Base-by-base conservation (phyloP, 331 rosid species). In the Stylosanthes scabra region DNA sequence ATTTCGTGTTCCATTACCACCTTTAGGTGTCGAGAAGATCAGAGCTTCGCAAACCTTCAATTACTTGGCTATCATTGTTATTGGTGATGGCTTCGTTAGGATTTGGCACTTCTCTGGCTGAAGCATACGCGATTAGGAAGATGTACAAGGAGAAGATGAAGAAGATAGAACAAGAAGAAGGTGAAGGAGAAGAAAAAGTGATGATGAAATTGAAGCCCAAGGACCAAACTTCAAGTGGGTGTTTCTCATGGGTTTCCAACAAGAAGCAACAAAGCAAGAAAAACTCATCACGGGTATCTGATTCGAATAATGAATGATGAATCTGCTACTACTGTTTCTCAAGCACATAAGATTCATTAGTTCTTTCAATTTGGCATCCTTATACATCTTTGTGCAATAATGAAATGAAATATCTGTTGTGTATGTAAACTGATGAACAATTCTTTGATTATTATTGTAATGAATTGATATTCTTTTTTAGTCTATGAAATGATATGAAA, bases 121-220 rank as follows among this genome's bases (percentile, higher is more conserved):
- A 82, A 77, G 5, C 67, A 9, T 82, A 82, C 51, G 73, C 78
- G 63, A 59, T 57, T 46, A 28, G 72, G 45, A 82, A 77, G 64
- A 1, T 72, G 4, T 28, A 62, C 60, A 71, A 50, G 58, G 81
- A 82, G 71, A 82, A 74, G 42, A 14, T 74, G 78, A 74, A 73
- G 41, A 79, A 78, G 40, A 31, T 5, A 6, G 71, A 39, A 63
- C 56, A 73, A 9, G 60, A 80, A 73, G 76, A 69, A 20, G 40
- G 57, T 14, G 4, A 25, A 59, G 37, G 49, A 9, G 9, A 77
- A 20, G 40, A 67, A 20, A 40, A 9, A 7, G 2, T 13, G 68
- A 72, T 5, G 34, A 60, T 2, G 37, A 31, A n/a, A n/a, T n/a
- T n/a, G 37, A 3, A 31, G 29, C 59, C 25, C 25, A 20, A 20